Base-by-base conservation (phyloP, 768 basidiomycete species). In the Hortiboletus campestris region DNA sequence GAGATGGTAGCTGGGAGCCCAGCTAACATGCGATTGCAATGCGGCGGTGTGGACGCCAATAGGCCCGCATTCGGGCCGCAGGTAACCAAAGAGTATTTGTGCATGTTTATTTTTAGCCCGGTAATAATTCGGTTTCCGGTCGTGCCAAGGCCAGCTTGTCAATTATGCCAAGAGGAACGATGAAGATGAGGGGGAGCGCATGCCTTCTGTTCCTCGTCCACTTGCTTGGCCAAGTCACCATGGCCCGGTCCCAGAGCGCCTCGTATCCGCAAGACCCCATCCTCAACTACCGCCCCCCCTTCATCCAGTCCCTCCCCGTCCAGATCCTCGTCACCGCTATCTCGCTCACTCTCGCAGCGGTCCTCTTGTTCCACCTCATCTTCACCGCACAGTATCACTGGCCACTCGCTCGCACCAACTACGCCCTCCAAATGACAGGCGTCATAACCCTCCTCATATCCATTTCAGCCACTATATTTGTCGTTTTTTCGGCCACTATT, bases 331-430 rank as follows among this genome's bases (percentile, higher is more conserved):
- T 96, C 49, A 86, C 35, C 25, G 25, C 25, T 25, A 25, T 25
- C 25, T 84, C 92, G 6, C 75, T 96, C 58, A 91, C 96, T 11
- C 83, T 98, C 57, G 82, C 90, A 43, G 77, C 81, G 43, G 88
- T 96, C 19, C 85, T 99, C 41, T 79, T 97, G 63, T 84, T 97
- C 53, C 94, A 98, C 63, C 85, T 99, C 61, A 71, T 94, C 56
- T 97, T 99, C 75, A 98, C 97, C 6, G 89, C 88, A 0, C 93
- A 96, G 68, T 98, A 96, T 61, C 97, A 99, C 71, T 91, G 89
- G 82, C 92, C 94, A 1, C 85, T 99, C 39, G 93, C 94, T 0
- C 89, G 87, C 7, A 82, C 91, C 65, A 99, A 99, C 75, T 99
- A 91, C 72, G 78, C 85, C 50, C 84, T 98, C 34, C 97, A 98